Evolutionary conservation across 176 grass and related monocot genomes (phyloP), one percentile per base, ranked within the genome.

Genomic region (Aegilops tauschii): DNA sequence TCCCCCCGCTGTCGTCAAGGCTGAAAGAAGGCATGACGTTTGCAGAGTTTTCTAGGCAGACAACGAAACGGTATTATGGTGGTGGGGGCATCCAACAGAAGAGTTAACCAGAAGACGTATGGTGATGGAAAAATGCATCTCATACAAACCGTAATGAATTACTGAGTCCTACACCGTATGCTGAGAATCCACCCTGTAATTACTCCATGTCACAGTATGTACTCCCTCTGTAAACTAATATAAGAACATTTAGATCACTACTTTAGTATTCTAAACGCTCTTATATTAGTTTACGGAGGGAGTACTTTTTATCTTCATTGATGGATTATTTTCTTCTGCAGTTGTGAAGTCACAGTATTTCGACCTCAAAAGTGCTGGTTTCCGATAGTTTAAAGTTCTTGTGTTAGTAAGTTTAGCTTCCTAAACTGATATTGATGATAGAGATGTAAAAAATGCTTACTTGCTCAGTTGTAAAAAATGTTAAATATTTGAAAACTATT

Each of bases 1-100:
- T 95, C 2, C 96, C 96, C 27, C 92, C 92, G 64, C 76, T 95
- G 0, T 88, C 84, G 18, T 87, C 84, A 16, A 89, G 93, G 66
- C 82, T 95, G n/a, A 94, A 81, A 84, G 82, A 95, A 71, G 96
- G 92, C 70, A 95, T 98, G 96, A 94, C 92, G 32, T 98, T 98
- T 91, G 90, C 93, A 9, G 93, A 95, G 32, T 95, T 98, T 83
- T 98, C 96, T 49, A 82, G 76, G 67, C 93, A 98, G 62, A 98
- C 96, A 62, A 98, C 96, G 5, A 95, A 92, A 70, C 96, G 77
- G 88, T 98, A 98, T 78, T 98, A 95, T 76, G 86, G 96, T 75
- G 79, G 83, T 50, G 87, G 90, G 40, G 96, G 96, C 10, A 88
- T 87, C 39, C 93, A 98, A 87, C 86, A 90, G 8, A 95, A 80